Evolutionary conservation across 129 eudicot species (phyloP).

Genomic region (Chrysanthemum makinoi): DNA sequence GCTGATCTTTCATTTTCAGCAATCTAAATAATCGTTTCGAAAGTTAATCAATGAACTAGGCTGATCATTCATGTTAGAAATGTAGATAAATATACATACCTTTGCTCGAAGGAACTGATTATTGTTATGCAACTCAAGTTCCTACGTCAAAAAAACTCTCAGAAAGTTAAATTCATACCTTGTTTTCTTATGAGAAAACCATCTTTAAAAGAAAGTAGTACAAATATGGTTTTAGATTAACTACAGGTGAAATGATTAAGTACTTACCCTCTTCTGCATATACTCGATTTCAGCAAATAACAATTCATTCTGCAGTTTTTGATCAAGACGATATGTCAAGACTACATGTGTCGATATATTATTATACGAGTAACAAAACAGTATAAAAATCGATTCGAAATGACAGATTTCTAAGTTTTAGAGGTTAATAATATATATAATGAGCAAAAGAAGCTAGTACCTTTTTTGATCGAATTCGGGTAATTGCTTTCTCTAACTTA

Average conservation of each 20-base stretch:
- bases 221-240: not conserved
- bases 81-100: constrained; percentile 39
- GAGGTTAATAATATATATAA: constrained; percentile 1
- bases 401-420: not conserved
- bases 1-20: constrained; percentile 77
- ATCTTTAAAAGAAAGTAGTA: too few relatives aligned
- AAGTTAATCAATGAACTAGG: not conserved
- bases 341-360: too few relatives aligned
- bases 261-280: constrained; percentile 90
- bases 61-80: not conserved
- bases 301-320: constrained; percentile 74
- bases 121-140: constrained; percentile 71
- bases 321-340: not conserved
- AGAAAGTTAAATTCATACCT: too few relatives aligned
- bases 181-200: too few relatives aligned
- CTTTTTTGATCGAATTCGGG: constrained; percentile 84
- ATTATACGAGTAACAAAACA: not conserved
- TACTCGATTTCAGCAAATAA: constrained; percentile 87
- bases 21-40: constrained; percentile 35
- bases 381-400: not conserved
- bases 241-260: not conserved
- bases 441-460: constrained; percentile 30
- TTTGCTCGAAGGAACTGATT: constrained; percentile 89
- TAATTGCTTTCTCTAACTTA: constrained; percentile 67
- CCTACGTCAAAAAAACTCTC: constrained; percentile 46